Evolutionary conservation across 768 basidiomycete genomes (phyloP), one percentile per base, ranked within the genome.

Genomic region (Nidula microcarpa): DNA sequence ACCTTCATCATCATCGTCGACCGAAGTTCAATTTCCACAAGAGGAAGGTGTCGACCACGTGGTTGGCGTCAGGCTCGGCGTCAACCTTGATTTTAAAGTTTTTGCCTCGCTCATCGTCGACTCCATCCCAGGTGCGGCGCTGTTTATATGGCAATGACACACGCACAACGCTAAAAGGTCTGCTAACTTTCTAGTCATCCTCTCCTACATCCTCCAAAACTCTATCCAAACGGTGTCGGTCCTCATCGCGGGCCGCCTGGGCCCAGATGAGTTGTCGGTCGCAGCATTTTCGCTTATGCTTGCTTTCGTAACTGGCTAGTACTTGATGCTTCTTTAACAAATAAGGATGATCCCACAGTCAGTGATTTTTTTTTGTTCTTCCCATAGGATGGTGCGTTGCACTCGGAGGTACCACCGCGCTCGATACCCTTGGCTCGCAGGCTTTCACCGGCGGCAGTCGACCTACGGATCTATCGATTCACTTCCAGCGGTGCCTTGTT

Each of bases 361-460:
- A 54, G 45, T 4, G 11, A 49, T 50, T 57, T 62, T 62, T 47
- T 59, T 18, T n/a, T 49, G 35, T 23, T 58, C 56, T 53, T 51
- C 56, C 49, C 53, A 60, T 66, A 89, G 88, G 88, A 39, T 89
- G 87, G 86, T 83, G 81, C 61, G 75, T 90, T 52, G 88, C 87
- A 9, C 75, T 90, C 16, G 88, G 88, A 11, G 88, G 88, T n/a
- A 85, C 87, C 0, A 87, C 87, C 3, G 87, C 86, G 6, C 74
- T 90, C 35, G 88, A 90, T 63, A 91, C 89, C 0, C 73, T 90
- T 52, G 87, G 87, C 39, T 89, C 89, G 1, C 86, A 88, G 60
- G 80, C 89, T 1, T 91, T 84, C 68, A 89, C 87, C 10, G 85
- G 85, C 23, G 79, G 84, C 34, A 69, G 60, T 53, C 74, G 64